These are phyloP conservation scores for Apiospora saccharicola DNA, from an alignment of 2,329 filamentous ascomycete genomes.

Conservation along the genomic window DNA sequence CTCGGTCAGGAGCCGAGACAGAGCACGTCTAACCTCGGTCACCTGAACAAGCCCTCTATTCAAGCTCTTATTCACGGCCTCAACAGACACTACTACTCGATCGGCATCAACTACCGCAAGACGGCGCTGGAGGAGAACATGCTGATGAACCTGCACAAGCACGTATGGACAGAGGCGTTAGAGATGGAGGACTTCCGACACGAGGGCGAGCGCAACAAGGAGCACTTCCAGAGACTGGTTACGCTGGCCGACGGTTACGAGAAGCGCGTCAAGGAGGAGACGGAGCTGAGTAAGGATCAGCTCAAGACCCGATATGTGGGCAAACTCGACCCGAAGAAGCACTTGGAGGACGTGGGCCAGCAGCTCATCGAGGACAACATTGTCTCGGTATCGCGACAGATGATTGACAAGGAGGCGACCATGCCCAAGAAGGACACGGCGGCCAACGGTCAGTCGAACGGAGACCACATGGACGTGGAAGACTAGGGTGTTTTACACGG, in stretches of 20 bases:
- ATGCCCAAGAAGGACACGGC: conserved; percentile 75
- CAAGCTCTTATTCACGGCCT: conserved; percentile 98
- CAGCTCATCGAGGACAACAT: conserved; percentile 99
- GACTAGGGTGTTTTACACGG: conserved; percentile 50
- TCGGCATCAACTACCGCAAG: conserved; percentile 98
- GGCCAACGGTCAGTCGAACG: conserved; percentile 59
- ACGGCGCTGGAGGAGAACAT: conserved; percentile 98
- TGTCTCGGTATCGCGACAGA: conserved; percentile 95
- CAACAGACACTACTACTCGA: conserved; percentile 99
- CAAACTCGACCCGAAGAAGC: conserved; percentile 99
- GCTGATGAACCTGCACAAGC: conserved; percentile 99
- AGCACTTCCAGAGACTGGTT: conserved; percentile 87
- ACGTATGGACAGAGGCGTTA: conserved; percentile 97
- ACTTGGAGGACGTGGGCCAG: conserved; percentile 95
- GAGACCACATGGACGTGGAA: conserved; percentile 74
- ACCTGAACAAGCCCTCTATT: conserved; percentile 99
- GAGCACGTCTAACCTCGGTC: conserved; percentile 96
- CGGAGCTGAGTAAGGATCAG: conserved; percentile 94
- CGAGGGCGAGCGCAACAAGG: conserved; percentile 86
- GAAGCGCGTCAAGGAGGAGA: conserved; percentile 98
- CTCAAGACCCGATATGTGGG: conserved; percentile 98
- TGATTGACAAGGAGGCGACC: conserved; percentile 99
- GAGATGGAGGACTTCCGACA: conserved; percentile 95
- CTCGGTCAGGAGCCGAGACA: conserved; percentile 97
- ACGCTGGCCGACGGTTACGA: conserved; percentile 94